Conservation (phyloP, 306 rosid genomes). For the Quercus agrifolia region DNA sequence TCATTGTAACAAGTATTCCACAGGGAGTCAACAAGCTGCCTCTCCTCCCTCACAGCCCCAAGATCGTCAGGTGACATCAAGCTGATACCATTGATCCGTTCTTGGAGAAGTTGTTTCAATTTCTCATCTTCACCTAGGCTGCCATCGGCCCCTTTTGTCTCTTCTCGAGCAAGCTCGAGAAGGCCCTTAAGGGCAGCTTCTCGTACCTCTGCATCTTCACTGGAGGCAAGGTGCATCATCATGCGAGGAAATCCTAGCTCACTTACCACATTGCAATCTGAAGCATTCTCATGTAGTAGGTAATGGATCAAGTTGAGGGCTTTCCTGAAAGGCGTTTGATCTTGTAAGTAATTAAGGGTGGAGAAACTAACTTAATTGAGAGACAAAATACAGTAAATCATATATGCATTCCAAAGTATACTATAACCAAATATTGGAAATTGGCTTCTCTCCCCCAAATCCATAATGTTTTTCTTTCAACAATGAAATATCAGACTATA, state of each 20-base stretch:
- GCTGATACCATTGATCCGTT: conserved; percentile 56
- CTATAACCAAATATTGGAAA: not conserved
- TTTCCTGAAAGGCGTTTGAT: conserved; percentile 55
- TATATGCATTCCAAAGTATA: not conserved
- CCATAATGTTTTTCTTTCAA: too few relatives aligned
- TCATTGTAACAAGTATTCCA: conserved; percentile 68
- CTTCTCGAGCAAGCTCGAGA: conserved; percentile 50
- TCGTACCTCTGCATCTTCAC: conserved; percentile 69
- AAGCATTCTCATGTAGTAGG: conserved; percentile 60
- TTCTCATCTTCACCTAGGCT: conserved; percentile 46
- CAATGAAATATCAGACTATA: not conserved
- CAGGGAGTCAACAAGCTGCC: conserved; percentile 73
- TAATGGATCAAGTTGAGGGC: conserved; percentile 84
- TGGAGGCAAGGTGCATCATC: conserved; percentile 70
- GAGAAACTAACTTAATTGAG: not conserved
- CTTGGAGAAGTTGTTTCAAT: conserved; percentile 73
- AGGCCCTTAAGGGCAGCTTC: conserved; percentile 87
- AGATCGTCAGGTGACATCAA: conserved; percentile 77
- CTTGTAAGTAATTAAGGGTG: not conserved
- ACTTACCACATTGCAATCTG: conserved; percentile 54
- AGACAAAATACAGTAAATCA: not conserved
- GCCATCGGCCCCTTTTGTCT: conserved; percentile 21
- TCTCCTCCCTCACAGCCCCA: conserved; percentile 70
- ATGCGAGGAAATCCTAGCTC: conserved; percentile 75
- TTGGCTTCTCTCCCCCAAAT: not conserved